Base-by-base conservation (phyloP, 2,329 filamentous ascomycete genomes). In the Paradendryphiella salina region DNA sequence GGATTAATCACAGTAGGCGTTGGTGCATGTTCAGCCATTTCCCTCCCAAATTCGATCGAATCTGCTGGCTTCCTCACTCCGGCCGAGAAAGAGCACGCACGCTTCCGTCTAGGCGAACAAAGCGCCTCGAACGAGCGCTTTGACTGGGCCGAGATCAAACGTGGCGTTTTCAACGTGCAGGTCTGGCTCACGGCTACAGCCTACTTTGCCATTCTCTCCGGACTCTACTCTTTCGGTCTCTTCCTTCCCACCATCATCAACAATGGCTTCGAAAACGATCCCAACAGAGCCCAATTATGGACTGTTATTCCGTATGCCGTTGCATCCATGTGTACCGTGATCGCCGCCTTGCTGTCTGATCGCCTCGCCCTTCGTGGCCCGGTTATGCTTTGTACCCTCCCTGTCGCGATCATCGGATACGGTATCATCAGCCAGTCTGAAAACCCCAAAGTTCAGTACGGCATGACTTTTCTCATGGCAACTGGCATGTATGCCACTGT, bases 391-490 rank as follows among this genome's bases (percentile, higher is more conserved):
- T 79, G 76, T 66, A 83, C 82, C 0, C 75, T 88, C 0, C 83
- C 84, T 7, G 75, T 87, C 39, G 83, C 85, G 18, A 87, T 88
- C 46, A 75, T 80, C 14, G 85, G 85, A 13, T 88, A 88, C 58
- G 85, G 79, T 0, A 81, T 81, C 6, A 86, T 87, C 47, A 82
- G 82, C 54, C 82, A 83, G 39, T 76, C 80, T 14, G 65, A 74
- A 8, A 75, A 77, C 17, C 67, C 82, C 1, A 75, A 77, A 1
- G 76, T 81, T 4, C 80, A 83, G 43, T 87, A 86, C 59, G 84
- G 78, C 32, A 86, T 86, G 82, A 86, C 84, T 0, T 85, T 85
- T 61, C 73, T 88, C 46, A 86, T 87, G 83, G 82, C 85, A 0
- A 81, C 80, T 0, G 85, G 85, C 8, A 77, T 86, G 64, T 88